Percentiles rank a stretch among this genome's conserved stretches.
Conservation (phyloP, 2,329 filamentous ascomycete genomes). For the Penicillium glabrum region DNA sequence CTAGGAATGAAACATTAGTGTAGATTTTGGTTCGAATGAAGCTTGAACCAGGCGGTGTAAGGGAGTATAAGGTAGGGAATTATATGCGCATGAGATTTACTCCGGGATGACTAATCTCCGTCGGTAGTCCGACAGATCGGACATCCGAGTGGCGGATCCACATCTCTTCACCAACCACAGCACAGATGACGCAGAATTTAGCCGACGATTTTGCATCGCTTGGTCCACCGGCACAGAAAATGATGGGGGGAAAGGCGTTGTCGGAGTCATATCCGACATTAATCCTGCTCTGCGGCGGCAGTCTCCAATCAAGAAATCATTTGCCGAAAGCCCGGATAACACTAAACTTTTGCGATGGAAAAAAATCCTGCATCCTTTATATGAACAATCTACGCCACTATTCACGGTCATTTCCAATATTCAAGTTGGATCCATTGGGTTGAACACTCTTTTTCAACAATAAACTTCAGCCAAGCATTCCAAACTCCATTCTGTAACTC, state of each 20-base stretch:
- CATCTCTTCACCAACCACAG: slow-evolving; percentile 12
- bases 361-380: background rate
- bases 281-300: slow-evolving; percentile 10
- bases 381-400: background rate
- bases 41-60: too few relatives aligned
- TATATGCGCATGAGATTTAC: background rate
- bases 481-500: background rate
- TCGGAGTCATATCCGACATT: slow-evolving; percentile 21
- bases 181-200: slow-evolving; percentile 15
- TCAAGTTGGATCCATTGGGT: background rate
- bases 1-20: too few relatives aligned
- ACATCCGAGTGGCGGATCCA: slow-evolving; percentile 17
- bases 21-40: too few relatives aligned
- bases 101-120: slow-evolving; percentile 5
- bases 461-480: slow-evolving; percentile 7
- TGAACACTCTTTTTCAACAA: background rate
- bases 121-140: slow-evolving; percentile 21
- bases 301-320: slow-evolving; percentile 18
- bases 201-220: slow-evolving; percentile 8
- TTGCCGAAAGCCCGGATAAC: slow-evolving; percentile 17
- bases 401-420: background rate
- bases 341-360: slow-evolving; percentile 7
- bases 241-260: slow-evolving; percentile 3
- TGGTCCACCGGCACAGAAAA: slow-evolving; percentile 8
- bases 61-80: too few relatives aligned